Evolutionary conservation across 1,284 basidiomycete species (phyloP).

Genomic region (Ustilago shanxiensis): DNA sequence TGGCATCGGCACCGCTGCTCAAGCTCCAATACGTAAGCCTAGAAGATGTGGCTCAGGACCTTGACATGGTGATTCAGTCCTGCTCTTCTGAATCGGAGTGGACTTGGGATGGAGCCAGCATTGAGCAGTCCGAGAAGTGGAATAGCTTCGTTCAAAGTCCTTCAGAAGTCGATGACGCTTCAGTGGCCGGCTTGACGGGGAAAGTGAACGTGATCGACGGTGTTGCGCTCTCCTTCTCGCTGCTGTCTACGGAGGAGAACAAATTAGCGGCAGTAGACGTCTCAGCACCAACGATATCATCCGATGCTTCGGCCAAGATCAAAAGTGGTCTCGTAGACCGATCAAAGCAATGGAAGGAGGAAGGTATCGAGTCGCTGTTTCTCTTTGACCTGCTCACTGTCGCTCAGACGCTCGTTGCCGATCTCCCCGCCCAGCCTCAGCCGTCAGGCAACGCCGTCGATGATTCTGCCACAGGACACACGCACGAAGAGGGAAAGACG

Average conservation of each 20-base stretch:
- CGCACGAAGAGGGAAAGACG: not conserved
- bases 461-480: not conserved
- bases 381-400: slow-evolving; percentile 45
- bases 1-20: slow-evolving; percentile 25
- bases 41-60: slow-evolving; percentile 43
- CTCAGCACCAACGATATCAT: slow-evolving; percentile 22
- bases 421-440: not conserved
- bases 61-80: slow-evolving; percentile 49
- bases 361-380: slow-evolving; percentile 40
- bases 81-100: slow-evolving; percentile 21
- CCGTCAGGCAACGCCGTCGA: not conserved
- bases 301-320: not conserved
- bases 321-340: slow-evolving; percentile 12
- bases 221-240: slow-evolving; percentile 13
- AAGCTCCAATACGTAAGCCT: slow-evolving; percentile 23
- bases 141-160: slow-evolving; percentile 17
- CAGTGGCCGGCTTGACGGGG: slow-evolving; percentile 14
- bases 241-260: slow-evolving; percentile 5
- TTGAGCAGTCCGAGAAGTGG: slow-evolving; percentile 7
- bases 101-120: slow-evolving; percentile 29
- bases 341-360: slow-evolving; percentile 23
- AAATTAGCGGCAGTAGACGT: slow-evolving; percentile 29
- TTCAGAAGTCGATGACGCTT: not conserved
- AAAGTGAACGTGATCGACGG: slow-evolving; percentile 12
- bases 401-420: slow-evolving; percentile 29